A percentile compares a stretch with the other conserved stretches of the same genome.
phyloP scores from a whole-genome alignment of 2,329 filamentous ascomycete species.

The Microsporum audouinii region DNA sequence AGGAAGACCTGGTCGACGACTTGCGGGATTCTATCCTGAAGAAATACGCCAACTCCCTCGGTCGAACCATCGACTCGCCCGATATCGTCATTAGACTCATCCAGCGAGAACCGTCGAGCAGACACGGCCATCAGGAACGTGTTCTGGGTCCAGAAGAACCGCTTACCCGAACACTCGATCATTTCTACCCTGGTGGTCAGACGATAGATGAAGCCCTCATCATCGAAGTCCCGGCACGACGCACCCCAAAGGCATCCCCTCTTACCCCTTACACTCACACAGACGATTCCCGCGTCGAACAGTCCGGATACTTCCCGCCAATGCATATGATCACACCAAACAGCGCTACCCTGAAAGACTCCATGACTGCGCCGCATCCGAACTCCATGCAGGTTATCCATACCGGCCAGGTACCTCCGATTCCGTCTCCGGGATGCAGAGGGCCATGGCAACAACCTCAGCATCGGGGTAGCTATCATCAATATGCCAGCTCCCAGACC shows the following conservation, averaged over 20 bases:
- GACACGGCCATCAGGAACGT: slow-evolving; percentile 47
- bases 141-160: slow-evolving; percentile 74
- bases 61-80: slow-evolving; percentile 77
- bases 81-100: slow-evolving; percentile 71
- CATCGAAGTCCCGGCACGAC: slow-evolving; percentile 59
- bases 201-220: slow-evolving; percentile 77
- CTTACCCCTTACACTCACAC: slow-evolving; percentile 42
- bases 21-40: slow-evolving; percentile 81
- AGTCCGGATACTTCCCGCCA: slow-evolving; percentile 73
- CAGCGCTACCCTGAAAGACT: slow-evolving; percentile 30
- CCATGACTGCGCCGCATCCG: slow-evolving; percentile 33
- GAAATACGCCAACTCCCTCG: slow-evolving; percentile 90
- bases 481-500: background rate
- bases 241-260: slow-evolving; percentile 72
- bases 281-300: slow-evolving; percentile 55
- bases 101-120: slow-evolving; percentile 48
- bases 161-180: slow-evolving; percentile 64
- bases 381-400: slow-evolving; percentile 70
- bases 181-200: slow-evolving; percentile 78
- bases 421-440: slow-evolving; percentile 70
- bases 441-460: slow-evolving; percentile 46
- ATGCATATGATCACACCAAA: slow-evolving; percentile 43
- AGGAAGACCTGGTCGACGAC: slow-evolving; percentile 89
- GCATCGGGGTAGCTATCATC: slow-evolving; percentile 24
- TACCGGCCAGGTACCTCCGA: slow-evolving; percentile 65